Evolutionary conservation across 208 protist species (phyloP).

Genomic region (Leishmania mexicana): DNA sequence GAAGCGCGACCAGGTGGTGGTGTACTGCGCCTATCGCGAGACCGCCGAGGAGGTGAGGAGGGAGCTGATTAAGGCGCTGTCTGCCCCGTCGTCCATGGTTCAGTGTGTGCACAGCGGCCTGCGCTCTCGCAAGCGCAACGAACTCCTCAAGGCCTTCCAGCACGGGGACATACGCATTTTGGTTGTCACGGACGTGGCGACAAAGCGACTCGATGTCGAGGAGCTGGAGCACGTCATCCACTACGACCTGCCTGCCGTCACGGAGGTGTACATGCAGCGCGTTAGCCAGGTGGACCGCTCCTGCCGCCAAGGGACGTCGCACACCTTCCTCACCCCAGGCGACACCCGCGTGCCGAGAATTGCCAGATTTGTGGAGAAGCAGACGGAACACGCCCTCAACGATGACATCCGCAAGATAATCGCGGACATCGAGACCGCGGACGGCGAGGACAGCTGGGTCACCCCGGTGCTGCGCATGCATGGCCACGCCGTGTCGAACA

Average conservation of each 20-base stretch:
- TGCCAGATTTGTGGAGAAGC: constrained; percentile 56
- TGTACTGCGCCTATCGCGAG: constrained; percentile 77
- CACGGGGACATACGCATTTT: constrained; percentile 89
- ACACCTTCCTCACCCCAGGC: constrained; percentile 90
- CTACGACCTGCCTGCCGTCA: constrained; percentile 94
- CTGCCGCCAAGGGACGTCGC: constrained; percentile 92
- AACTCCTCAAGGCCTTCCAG: constrained; percentile 79
- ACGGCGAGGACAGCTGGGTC: constrained; percentile 48
- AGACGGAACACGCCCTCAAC: constrained; percentile 41
- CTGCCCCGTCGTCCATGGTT: constrained; percentile 58
- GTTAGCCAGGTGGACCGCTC: constrained; percentile 97
- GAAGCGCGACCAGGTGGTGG: constrained; percentile 74
- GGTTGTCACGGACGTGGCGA: constrained; percentile 96
- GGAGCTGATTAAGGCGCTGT: constrained; percentile 52
- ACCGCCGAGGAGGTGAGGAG: constrained; percentile 54
- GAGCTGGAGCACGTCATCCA: constrained; percentile 96
- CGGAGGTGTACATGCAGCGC: constrained; percentile 98
- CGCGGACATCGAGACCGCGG: constrained; percentile 17
- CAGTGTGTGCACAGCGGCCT: constrained; percentile 94
- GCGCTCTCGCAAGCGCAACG: constrained; percentile 58
- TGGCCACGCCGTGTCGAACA: constrained; percentile 24
- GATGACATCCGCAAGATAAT: constrained; percentile 34
- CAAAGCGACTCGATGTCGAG: constrained; percentile 94
- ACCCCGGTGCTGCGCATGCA: constrained; percentile 24
- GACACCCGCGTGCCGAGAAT: constrained; percentile 62